These are phyloP conservation scores for Pyrus hybrid DNA, from an alignment of 331 rosid species.

Conservation along the genomic window DNA sequence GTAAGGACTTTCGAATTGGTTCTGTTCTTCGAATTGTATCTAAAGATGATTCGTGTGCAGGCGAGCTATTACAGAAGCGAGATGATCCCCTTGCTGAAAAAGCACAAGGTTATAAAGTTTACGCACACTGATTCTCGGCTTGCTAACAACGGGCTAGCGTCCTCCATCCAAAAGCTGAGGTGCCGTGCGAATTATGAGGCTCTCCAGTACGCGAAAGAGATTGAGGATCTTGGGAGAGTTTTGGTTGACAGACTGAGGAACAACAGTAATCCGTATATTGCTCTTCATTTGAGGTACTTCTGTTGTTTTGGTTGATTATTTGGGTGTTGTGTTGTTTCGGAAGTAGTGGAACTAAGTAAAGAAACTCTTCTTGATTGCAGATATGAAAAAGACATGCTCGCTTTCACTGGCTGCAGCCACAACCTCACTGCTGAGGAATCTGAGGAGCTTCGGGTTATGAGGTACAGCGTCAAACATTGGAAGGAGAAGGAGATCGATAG, in stretches of 20 bases:
- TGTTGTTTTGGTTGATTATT: not conserved
- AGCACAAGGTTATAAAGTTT: slow-evolving; percentile 56
- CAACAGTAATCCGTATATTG: slow-evolving; percentile 68
- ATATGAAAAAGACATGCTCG: slow-evolving; percentile 98
- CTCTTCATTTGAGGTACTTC: slow-evolving; percentile 85
- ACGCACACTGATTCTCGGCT: slow-evolving; percentile 94
- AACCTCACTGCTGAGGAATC: slow-evolving; percentile 69
- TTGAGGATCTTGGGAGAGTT: slow-evolving; percentile 70
- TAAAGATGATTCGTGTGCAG: slow-evolving; percentile 45
- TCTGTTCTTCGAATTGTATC: slow-evolving; percentile 9
- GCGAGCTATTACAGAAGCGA: slow-evolving; percentile 86
- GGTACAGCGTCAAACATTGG: slow-evolving; percentile 88
- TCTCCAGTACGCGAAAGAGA: slow-evolving; percentile 60
- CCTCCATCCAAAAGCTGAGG: slow-evolving; percentile 75
- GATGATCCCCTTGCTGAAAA: slow-evolving; percentile 59
- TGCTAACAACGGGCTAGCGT: slow-evolving; percentile 76
- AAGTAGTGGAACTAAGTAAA: not conserved
- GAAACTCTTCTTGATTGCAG: slow-evolving; percentile 27
- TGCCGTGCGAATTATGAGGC: slow-evolving; percentile 90
- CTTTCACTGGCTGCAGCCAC: slow-evolving; percentile 95
- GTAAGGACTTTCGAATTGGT: not conserved
- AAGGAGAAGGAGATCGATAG: slow-evolving; percentile 96
- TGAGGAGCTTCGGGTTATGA: slow-evolving; percentile 74
- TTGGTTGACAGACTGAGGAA: slow-evolving; percentile 69
- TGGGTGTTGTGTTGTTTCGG: not conserved